Conservation (phyloP, 805 yeast genomes). For the Yamadazyma paraphyllophila region DNA sequence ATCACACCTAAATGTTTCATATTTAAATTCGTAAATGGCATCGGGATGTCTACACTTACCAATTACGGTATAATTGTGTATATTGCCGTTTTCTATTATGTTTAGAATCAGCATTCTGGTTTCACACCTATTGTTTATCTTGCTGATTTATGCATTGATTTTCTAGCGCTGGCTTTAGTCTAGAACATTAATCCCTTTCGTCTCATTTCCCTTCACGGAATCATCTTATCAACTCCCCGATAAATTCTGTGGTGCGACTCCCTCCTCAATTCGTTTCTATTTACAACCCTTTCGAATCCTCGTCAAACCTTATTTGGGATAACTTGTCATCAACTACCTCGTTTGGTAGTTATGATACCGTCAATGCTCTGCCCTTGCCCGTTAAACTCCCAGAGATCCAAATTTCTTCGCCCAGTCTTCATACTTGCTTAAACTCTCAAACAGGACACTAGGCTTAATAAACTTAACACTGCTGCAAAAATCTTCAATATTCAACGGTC, state of each 20-base stretch:
- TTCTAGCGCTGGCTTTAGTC: not conserved
- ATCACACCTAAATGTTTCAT: constrained; percentile 4
- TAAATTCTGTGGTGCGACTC: not conserved
- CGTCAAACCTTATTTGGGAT: not conserved
- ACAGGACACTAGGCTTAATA: constrained; percentile 85
- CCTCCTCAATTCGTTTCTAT: not conserved
- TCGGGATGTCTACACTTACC: constrained; percentile 6
- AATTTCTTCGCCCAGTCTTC: constrained; percentile 86
- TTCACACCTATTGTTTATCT: not conserved
- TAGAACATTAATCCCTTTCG: not conserved
- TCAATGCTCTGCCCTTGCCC: not conserved
- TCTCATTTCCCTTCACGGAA: not conserved
- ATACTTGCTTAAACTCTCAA: constrained; percentile 73
- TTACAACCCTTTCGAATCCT: not conserved
- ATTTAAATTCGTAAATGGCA: constrained; percentile 10
- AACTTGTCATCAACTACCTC: not conserved
- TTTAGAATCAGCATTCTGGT: not conserved
- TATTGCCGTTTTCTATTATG: constrained; percentile 3
- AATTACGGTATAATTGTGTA: constrained; percentile 1
- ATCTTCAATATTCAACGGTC: constrained; percentile 73
- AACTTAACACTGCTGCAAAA: constrained; percentile 72
- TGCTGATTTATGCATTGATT: not conserved
- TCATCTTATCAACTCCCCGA: not conserved
- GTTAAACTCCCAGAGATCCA: constrained; percentile 75
- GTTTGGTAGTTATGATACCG: not conserved